These are phyloP conservation scores for Millerozyma miso DNA, from an alignment of 805 yeast genomes.

Conservation along the genomic window DNA sequence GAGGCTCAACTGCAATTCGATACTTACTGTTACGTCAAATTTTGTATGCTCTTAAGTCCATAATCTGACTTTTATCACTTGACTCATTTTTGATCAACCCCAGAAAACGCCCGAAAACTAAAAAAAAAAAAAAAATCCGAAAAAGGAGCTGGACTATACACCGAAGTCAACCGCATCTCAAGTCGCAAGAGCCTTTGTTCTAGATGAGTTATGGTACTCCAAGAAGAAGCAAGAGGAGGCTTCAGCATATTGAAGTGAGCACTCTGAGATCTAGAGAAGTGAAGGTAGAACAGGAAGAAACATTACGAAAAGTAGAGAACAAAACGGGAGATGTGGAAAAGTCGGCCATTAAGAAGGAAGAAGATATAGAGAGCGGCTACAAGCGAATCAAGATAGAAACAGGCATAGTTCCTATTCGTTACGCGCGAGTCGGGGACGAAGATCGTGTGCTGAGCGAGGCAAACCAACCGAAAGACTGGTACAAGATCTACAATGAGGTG, in stretches of 20 bases:
- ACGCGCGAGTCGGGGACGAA: not conserved
- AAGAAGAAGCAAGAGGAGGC: not conserved
- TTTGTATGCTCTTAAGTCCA: not conserved
- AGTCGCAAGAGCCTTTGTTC: too few relatives aligned
- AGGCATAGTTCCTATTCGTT: constrained; percentile 4
- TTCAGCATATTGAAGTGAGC: not conserved
- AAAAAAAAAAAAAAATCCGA: not conserved
- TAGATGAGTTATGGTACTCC: not conserved
- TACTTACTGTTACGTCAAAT: not conserved
- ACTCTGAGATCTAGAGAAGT: not conserved
- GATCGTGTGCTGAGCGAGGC: not conserved
- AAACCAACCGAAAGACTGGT: constrained; percentile 43
- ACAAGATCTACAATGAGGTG: constrained; percentile 53
- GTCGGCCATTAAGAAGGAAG: not conserved
- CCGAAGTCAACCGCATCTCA: too few relatives aligned
- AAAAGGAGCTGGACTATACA: too few relatives aligned
- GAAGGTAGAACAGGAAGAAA: not conserved
- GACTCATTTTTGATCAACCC: not conserved
- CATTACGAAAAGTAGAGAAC: not conserved
- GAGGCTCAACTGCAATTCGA: not conserved
- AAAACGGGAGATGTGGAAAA: not conserved
- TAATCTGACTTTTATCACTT: not conserved
- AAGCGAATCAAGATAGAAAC: not conserved
- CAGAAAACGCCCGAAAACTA: not conserved
- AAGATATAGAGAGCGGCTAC: not conserved